Evolutionary conservation across 1,139 yeast genomes (phyloP).

Genomic region (Yamadazyma triangularis): DNA sequence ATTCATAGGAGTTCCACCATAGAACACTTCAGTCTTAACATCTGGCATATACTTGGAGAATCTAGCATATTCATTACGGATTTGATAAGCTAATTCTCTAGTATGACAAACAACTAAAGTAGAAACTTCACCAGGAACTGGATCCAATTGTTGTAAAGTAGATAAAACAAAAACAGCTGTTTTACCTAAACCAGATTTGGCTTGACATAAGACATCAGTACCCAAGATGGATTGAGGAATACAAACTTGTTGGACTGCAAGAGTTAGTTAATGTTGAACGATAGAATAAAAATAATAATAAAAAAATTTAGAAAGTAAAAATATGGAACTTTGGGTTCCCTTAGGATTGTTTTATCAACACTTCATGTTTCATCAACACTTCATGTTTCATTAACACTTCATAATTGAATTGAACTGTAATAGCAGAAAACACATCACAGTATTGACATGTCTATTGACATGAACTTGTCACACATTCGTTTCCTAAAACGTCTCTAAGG

Average conservation of each 20-base stretch:
- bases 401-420: no score
- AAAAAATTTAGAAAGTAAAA: no score
- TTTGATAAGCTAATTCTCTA: slow-evolving; percentile 97
- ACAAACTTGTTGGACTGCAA: slow-evolving; percentile 89
- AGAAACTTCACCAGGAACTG: slow-evolving; percentile 94
- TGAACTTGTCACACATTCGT: no score
- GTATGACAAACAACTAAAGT: slow-evolving; percentile 96
- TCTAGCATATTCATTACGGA: slow-evolving; percentile 95
- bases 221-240: slow-evolving; percentile 98
- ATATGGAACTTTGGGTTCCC: no score
- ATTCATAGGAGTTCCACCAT: slow-evolving; percentile 89
- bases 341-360: no score
- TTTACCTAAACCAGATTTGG: slow-evolving; percentile 99
- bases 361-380: no score
- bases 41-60: slow-evolving; percentile 99
- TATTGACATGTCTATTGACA: no score
- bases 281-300: no score
- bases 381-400: no score
- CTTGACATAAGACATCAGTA: slow-evolving; percentile 97
- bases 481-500: no score
- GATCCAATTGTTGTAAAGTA: slow-evolving; percentile 94
- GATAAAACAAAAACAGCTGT: slow-evolving; percentile 97
- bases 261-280: background rate
- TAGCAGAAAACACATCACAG: no score
- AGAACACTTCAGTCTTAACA: slow-evolving; percentile 93